phyloP scores from a whole-genome alignment of 441 rosid genomes.

The Syzygium syzygioides region DNA sequence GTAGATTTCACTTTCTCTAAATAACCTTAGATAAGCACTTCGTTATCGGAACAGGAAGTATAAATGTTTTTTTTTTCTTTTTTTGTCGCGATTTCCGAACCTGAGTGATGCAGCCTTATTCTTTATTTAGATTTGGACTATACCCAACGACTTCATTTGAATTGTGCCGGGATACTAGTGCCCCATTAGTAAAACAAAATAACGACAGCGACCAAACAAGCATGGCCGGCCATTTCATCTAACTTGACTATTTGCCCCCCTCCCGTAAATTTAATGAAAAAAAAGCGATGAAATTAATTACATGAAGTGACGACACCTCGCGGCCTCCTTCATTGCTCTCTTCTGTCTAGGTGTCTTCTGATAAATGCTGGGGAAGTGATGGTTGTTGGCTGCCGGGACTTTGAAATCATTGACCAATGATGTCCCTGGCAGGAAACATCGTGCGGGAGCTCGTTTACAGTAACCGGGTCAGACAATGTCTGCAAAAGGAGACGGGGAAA shows the following conservation, averaged over 20 bases:
- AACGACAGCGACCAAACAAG: not conserved
- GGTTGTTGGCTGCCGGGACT: not conserved
- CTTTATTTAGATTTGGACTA: not conserved
- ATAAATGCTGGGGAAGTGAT: not conserved
- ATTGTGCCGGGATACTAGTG: not conserved
- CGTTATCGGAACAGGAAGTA: not conserved
- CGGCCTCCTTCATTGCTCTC: not conserved
- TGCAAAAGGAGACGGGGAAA: not conserved
- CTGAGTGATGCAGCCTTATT: too few relatives aligned
- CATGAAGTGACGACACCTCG: not conserved
- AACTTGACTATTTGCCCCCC: not conserved
- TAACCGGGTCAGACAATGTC: not conserved
- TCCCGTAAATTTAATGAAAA: not conserved
- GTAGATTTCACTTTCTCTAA: rapidly evolving
- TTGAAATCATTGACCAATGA: not conserved
- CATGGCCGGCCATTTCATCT: not conserved
- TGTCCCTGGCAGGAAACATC: not conserved
- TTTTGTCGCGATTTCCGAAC: not conserved
- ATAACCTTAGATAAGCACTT: not conserved
- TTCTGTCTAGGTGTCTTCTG: not conserved
- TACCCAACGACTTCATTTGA: not conserved
- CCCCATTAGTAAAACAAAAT: not conserved
- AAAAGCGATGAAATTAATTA: not conserved
- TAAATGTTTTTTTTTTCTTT: rapidly evolving
- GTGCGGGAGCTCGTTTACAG: not conserved